Base-by-base conservation (phyloP, 371 early-diverging fungal genomes). In the Circinella minor region DNA sequence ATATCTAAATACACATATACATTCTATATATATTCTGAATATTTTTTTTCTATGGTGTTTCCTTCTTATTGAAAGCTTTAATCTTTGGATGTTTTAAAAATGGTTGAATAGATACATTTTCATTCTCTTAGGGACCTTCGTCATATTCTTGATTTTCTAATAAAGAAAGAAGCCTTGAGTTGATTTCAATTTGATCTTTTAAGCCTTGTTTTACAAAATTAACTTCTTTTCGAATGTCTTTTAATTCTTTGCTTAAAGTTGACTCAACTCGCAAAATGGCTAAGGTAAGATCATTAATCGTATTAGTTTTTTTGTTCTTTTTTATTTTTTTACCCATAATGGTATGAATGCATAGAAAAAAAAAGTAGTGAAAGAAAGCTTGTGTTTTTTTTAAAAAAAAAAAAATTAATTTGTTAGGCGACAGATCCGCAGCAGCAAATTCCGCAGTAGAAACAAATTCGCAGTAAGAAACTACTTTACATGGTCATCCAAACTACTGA, bases 141-240 rank as follows among this genome's bases (percentile, higher is more conserved):
- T 60, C 51, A 20, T 60, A 36, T 60, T 18, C 60, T 36, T 60
- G 60, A 10, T 60, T 10, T 37, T 60, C 60, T 15, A 60, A 20
- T 20, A 60, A 20, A 36, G 11, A 14, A 20, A 36, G 15, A 60
- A 60, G 60, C 14, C 60, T 10, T 15, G 6, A 14, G 60, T 60
- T 60, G 60, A 60, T 60, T 18, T 10, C 36, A 14, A 15, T 60
- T 37, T 60, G 60, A 18, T 60, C 36, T 27, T 36, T 27, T 14
- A 60, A 37, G 13, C 13, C 15, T 10, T 27, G 10, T 60, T 13
- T 60, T 20, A 60, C 13, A 36, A 5, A 17, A 15, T 18, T 36
- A 4, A 60, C 4, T 60, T 60, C 36, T 27, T 60, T 60, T 11
- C 15, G 10, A 18, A 60, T 60, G 10, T 36, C 15, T 60, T 37